Conservation (phyloP, 345 rosid genomes). For the Lenwebbia sp. region DNA sequence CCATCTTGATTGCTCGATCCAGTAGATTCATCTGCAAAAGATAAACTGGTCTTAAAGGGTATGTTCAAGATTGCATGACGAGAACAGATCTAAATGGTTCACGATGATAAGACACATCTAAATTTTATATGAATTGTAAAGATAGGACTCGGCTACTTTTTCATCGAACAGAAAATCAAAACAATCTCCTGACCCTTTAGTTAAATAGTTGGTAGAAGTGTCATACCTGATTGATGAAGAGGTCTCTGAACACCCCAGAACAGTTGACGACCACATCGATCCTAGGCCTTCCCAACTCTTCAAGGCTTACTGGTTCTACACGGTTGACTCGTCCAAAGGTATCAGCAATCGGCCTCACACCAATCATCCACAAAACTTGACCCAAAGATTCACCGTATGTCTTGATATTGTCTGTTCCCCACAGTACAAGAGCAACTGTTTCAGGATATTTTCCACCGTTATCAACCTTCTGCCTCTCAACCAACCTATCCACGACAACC, state of each 20-base stretch:
- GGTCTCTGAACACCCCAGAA: constrained; percentile 97
- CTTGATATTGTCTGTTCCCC: constrained; percentile 99
- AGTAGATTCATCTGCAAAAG: constrained; percentile 82
- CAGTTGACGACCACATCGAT: constrained; percentile 97
- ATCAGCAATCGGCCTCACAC: constrained; percentile 83
- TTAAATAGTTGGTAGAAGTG: not conserved
- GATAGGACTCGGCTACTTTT: not conserved
- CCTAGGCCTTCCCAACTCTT: constrained; percentile 97
- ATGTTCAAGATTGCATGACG: not conserved
- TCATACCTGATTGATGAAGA: constrained; percentile 88
- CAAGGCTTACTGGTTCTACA: constrained; percentile 83
- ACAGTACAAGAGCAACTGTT: constrained; percentile 88
- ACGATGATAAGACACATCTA: not conserved
- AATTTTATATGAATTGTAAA: not conserved
- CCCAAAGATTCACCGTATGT: constrained; percentile 96
- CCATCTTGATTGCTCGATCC: constrained; percentile 95
- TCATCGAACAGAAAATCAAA: not conserved
- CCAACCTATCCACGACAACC: constrained; percentile 74
- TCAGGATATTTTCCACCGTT: constrained; percentile 91
- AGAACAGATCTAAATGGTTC: not conserved
- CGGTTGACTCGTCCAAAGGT: constrained; percentile 89
- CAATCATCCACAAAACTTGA: constrained; percentile 98
- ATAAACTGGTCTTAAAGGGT: not conserved
- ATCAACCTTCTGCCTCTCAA: constrained; percentile 83
- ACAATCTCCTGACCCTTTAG: not conserved